phyloP scores from a whole-genome alignment of 371 early-diverging fungal genomes.

The Mucor lusitanicus region DNA sequence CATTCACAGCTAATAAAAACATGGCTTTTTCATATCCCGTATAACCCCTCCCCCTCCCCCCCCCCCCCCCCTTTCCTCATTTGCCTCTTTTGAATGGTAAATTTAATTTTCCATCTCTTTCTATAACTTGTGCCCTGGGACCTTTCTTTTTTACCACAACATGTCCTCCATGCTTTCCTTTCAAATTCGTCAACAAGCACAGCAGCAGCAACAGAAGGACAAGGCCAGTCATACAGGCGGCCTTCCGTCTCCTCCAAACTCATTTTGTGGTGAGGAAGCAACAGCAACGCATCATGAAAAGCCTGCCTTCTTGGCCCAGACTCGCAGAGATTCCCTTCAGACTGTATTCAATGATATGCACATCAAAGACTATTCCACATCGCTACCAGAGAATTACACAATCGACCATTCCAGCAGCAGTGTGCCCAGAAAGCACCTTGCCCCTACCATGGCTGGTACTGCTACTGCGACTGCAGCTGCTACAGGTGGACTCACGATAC shows the following conservation, averaged over 20 bases:
- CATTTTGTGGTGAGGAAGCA: slow-evolving; percentile 49
- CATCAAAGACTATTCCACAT: slow-evolving; percentile 36
- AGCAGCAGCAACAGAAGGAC: slow-evolving; percentile 15
- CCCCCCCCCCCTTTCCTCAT: not conserved
- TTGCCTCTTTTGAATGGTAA: not conserved
- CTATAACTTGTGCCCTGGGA: slow-evolving; percentile 8
- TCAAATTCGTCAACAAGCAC: slow-evolving; percentile 41
- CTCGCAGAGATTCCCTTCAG: slow-evolving; percentile 40
- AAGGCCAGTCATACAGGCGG: slow-evolving; percentile 8
- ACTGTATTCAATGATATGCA: slow-evolving; percentile 44
- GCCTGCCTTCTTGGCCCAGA: not conserved
- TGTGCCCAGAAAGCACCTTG: not conserved
- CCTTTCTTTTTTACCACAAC: slow-evolving; percentile 11
- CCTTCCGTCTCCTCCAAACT: slow-evolving; percentile 51
- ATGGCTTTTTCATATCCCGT: not conserved
- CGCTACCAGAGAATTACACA: slow-evolving; percentile 51
- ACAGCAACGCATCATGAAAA: not conserved
- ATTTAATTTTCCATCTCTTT: not conserved
- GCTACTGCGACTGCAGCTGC: slow-evolving; percentile 37
- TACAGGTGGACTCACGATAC: slow-evolving; percentile 41
- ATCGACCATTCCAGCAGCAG: slow-evolving; percentile 38
- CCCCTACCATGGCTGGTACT: slow-evolving; percentile 5
- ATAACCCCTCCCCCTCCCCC: not conserved
- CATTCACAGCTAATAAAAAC: not conserved
- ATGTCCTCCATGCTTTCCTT: slow-evolving; percentile 52